Evolutionary conservation across 2,329 filamentous ascomycete genomes (phyloP), one percentile per base, ranked within the genome.

Genomic region (Fusarium sacchari): DNA sequence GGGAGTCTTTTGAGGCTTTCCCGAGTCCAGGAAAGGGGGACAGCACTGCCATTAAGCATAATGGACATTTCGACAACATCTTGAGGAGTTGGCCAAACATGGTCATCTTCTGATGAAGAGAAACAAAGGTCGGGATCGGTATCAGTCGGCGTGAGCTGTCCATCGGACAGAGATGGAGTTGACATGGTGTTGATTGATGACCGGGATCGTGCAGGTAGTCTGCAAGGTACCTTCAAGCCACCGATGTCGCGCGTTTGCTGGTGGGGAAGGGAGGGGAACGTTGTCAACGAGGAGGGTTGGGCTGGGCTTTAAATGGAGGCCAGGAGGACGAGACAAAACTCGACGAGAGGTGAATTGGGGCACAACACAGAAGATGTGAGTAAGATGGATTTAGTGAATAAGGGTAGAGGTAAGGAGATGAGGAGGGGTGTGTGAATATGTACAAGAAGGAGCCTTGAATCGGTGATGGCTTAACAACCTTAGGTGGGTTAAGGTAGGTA

Each of bases 1-100:
- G 82, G 82, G 11, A 84, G 79, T 26, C 76, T 76, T 69, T 79
- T 82, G 62, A 83, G 68, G 15, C 71, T 59, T 44, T 73, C 69
- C 40, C 75, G 76, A 60, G 73, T 72, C 75, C 75, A 78, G 5
- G 74, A 73, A 26, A 78, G 66, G 39, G 77, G 71, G 56, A 69
- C 26, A 6, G 76, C 75, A 36, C 72, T 76, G 6, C 74, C 74
- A 55, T 77, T 74, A 34, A 77, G 69, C 76, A 79, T 76, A 14
- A 79, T 73, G 40, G 75, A 75, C 76, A 78, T 80, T 67, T 75
- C 76, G 32, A 70, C 69, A 24, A 75, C 76, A 72, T 77, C 78
- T 60, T 78, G 76, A 34, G 75, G 44, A 24, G 76, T 78, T 46
- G 76, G 76, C 76, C 76, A 78, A 13, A 77, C 46, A 37, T 75